Evolutionary conservation across 495 filamentous ascomycete species (phyloP).

Genomic region (Elaphomyces granulatus): DNA sequence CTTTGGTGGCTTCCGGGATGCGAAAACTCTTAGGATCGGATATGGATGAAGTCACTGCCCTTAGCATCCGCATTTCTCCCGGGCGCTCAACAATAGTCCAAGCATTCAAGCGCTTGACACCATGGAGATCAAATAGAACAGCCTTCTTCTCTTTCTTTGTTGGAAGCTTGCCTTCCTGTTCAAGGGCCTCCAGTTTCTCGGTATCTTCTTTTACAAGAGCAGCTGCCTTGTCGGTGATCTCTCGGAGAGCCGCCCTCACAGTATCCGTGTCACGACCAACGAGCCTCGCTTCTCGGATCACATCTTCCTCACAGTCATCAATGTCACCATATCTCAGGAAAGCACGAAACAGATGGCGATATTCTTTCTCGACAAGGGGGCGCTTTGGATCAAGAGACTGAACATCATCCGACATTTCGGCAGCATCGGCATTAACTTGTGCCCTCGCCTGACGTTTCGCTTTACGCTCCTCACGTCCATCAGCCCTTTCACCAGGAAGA

Average conservation of each 20-base stretch:
- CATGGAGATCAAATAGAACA: constrained; percentile 81
- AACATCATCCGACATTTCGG: constrained; percentile 41
- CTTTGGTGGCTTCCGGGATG: constrained; percentile 79
- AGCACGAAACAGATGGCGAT: constrained; percentile 72
- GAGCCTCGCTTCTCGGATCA: constrained; percentile 73
- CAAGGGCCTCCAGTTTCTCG: constrained; percentile 41
- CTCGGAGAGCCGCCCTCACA: constrained; percentile 51
- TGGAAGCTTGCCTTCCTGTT: constrained; percentile 54
- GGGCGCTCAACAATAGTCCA: constrained; percentile 86
- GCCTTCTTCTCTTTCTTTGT: constrained; percentile 97
- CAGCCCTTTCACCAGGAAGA: constrained; percentile 46
- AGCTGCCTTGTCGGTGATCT: constrained; percentile 57
- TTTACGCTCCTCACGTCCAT: constrained; percentile 71
- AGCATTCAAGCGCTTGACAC: constrained; percentile 86
- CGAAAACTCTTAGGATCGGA: constrained; percentile 63
- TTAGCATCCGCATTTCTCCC: constrained; percentile 70
- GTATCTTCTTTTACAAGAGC: constrained; percentile 55
- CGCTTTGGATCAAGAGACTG: constrained; percentile 64
- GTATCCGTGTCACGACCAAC: constrained; percentile 64
- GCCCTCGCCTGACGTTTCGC: constrained; percentile 86
- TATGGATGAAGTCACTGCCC: constrained; percentile 48
- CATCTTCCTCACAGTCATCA: constrained; percentile 69
- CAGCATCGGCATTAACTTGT: constrained; percentile 46
- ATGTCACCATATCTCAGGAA: constrained; percentile 81
- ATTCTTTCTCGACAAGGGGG: constrained; percentile 78